Base-by-base conservation (phyloP, 495 filamentous ascomycete species). In the Talaromyces thailandensis region DNA sequence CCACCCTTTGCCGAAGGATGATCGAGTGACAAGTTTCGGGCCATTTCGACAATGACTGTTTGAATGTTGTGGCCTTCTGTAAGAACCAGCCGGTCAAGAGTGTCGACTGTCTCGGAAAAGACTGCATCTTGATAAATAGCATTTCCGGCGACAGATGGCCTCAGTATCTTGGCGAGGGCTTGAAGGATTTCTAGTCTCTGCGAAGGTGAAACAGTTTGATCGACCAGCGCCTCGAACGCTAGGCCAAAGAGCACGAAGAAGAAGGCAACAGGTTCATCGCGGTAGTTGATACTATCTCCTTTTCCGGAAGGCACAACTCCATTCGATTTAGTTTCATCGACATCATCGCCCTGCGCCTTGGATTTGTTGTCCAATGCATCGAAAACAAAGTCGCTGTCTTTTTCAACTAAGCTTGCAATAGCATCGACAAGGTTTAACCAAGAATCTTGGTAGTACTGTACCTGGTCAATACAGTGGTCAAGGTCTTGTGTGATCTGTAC, bases 221-320 rank as follows among this genome's bases (percentile, higher is more conserved):
- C 89, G 16, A 91, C 93, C 48, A 99, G 82, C 26, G 95, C 93
- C 73, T 99, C 94, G 65, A 98, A 96, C 0, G 92, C 92, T 62
- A 99, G 87, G 25, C 94, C 94, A 68, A 97, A 99, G 1, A 99
- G 81, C 9, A 99, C 92, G 67, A 99, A 99, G 75, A 99, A 99
- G 80, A 99, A 99, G 1, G 94, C 94, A 16, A 97, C 92, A 0
- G 94, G 94, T 70, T 99, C 95, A 69, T 97, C 93, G 21, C 94
- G 91, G 69, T 98, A 98, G 69, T 97, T 96, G 73, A 99, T 98
- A 65, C 91, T 88, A 58, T 80, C 76, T 14, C 84, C 82, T 63
- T 80, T 80, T 4, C 77, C 85, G 69, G 86, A 82, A 2, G 75
- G 66, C 29, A 76, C 70, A 21, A 76, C 64, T 24, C 61, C 68